These are phyloP conservation scores for Halenospora varia DNA, from an alignment of 495 filamentous ascomycete species.

Conservation along the genomic window DNA sequence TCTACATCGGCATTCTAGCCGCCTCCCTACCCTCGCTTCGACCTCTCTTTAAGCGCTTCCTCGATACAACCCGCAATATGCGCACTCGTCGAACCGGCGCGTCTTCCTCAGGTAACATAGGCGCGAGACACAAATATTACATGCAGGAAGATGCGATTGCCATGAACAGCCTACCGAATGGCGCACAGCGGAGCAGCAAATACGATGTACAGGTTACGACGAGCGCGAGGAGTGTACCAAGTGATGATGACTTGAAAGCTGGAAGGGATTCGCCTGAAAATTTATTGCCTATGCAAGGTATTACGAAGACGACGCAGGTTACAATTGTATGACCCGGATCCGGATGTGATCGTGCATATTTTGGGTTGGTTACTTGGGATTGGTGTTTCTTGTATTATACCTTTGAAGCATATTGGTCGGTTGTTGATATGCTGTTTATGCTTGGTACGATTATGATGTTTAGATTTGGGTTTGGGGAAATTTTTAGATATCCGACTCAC, in stretches of 20 bases:
- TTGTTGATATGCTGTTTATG: no score
- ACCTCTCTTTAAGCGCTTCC: conserved; percentile 32
- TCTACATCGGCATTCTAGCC: conserved; percentile 36
- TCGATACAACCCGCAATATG: neutral
- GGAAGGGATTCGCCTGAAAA: conserved; percentile 6
- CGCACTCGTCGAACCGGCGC: neutral
- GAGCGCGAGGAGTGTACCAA: neutral
- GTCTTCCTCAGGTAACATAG: neutral
- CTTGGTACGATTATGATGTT: no score
- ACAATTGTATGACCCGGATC: no score
- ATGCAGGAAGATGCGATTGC: conserved; percentile 3
- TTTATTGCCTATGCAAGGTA: conserved; percentile 15
- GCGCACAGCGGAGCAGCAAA: neutral
- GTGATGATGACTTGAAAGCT: conserved; percentile 1
- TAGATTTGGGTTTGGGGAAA: no score
- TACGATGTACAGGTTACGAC: conserved; percentile 10
- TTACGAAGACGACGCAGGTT: conserved; percentile 7
- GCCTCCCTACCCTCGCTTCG: conserved; percentile 40
- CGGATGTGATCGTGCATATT: no score
- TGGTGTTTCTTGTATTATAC: no score
- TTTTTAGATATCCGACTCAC: no score
- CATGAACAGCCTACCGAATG: conserved; percentile 3
- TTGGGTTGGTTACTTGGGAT: no score
- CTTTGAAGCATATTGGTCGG: no score
- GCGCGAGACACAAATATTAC: conserved; percentile 11